Evolutionary conservation across 2,329 filamentous ascomycete species (phyloP), one percentile per base, ranked within the genome.

Genomic region (Dothideomycetes sp.): DNA sequence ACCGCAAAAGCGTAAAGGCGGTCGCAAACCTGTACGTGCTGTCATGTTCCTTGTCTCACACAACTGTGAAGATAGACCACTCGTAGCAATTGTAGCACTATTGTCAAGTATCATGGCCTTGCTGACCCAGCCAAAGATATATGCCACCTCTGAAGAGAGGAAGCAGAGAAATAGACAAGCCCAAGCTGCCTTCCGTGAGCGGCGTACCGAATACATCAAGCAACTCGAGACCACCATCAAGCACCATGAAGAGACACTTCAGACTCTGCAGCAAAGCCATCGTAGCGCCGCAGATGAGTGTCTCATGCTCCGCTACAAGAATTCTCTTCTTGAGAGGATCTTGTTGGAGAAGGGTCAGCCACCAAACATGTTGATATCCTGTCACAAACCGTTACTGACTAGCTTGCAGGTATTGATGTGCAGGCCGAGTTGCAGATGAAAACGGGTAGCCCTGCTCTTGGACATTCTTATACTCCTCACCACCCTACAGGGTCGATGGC

Each of bases 121-220:
- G 46, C 61, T 64, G 60, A 64, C 61, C 44, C 57, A 60, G 47
- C 40, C 33, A 24, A 62, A 95, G 89, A 95, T 95, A 49, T 98
- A 98, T 73, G 91, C 91, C 41, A 98, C 91, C 24, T 96, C 91
- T 9, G 91, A 98, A 64, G 91, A 98, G 66, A 81, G 91, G 57
- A 96, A 98, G 69, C 91, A 96, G 67, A 79, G 91, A 50, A 98
- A 98, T 60, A 74, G 91, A 53, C 91, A 96, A 68, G 91, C 91
- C 33, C 91, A 98, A 66, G 91, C 91, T 41, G 91, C 91, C 44
- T 98, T 98, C 58, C 82, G 91, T 53, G 91, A 98, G 67, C 82
- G 91, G 51, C 81, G 91, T 45, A 96, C 89, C 41, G 91, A 98
- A 69, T 98, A 98, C 64, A 98, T 98, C 69, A 96, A 96, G 69